Evolutionary conservation across 2,329 filamentous ascomycete species (phyloP).

Genomic region (Camptophora hylomeconis): DNA sequence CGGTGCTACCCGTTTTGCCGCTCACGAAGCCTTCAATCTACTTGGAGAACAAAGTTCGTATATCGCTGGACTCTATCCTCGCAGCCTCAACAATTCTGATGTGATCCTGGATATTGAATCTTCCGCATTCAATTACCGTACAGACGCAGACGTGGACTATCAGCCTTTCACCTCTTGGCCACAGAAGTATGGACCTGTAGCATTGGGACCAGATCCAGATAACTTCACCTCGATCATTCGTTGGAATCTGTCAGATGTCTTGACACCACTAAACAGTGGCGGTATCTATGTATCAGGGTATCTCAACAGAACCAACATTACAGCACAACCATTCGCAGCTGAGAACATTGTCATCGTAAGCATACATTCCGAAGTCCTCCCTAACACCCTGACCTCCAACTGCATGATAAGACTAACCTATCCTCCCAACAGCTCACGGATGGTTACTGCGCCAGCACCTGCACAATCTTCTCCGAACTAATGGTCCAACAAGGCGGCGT

Average conservation of each 20-base stretch:
- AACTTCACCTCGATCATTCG: slow-evolving; percentile 24
- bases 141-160: slow-evolving; percentile 28
- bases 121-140: slow-evolving; percentile 4
- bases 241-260: slow-evolving; percentile 15
- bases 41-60: no score
- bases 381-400: no score
- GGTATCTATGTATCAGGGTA: slow-evolving; percentile 22
- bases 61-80: slow-evolving; percentile 30
- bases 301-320: slow-evolving; percentile 15
- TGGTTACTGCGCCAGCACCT: slow-evolving; percentile 47
- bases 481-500: slow-evolving; percentile 38
- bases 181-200: slow-evolving; percentile 1
- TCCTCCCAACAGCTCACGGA: no score
- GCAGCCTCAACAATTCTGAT: no score
- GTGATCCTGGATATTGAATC: no score
- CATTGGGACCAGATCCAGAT: slow-evolving; percentile 19
- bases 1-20: slow-evolving; percentile 33
- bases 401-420: no score
- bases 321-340: slow-evolving; percentile 19
- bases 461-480: slow-evolving; percentile 44
- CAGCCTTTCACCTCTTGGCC: slow-evolving; percentile 1
- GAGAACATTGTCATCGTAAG: slow-evolving; percentile 25
- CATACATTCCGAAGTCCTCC: no score
- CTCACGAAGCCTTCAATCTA: slow-evolving; percentile 27
- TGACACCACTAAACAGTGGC: slow-evolving; percentile 17